These are phyloP conservation scores for Filobasidium floriforme DNA, from an alignment of 768 basidiomycete species.

Conservation along the genomic window DNA sequence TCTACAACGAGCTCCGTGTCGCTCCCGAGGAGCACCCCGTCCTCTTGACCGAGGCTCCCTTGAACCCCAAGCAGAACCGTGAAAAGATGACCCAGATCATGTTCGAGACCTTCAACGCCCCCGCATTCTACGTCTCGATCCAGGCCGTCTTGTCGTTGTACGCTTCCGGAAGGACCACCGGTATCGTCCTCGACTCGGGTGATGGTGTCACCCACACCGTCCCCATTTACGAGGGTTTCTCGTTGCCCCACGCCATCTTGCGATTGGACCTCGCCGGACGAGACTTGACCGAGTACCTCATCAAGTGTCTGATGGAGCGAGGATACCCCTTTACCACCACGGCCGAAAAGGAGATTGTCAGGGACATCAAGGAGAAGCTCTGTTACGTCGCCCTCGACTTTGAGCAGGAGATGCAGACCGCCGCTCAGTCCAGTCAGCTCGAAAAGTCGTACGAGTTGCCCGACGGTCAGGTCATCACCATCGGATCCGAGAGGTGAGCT, in stretches of 20 bases:
- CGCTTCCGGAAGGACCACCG: slow-evolving; percentile 88
- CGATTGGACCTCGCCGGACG: slow-evolving; percentile 87
- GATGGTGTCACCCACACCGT: slow-evolving; percentile 95
- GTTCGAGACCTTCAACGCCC: slow-evolving; percentile 92
- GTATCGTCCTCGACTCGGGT: slow-evolving; percentile 89
- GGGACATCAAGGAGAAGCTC: slow-evolving; percentile 96
- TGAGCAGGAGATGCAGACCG: slow-evolving; percentile 85
- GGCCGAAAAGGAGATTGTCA: slow-evolving; percentile 86
- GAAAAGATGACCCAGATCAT: slow-evolving; percentile 91
- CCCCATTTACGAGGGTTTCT: slow-evolving; percentile 91
- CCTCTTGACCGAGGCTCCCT: slow-evolving; percentile 80
- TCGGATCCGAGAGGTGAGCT: slow-evolving; percentile 87
- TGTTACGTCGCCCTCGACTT: slow-evolving; percentile 93
- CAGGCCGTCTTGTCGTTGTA: slow-evolving; percentile 86
- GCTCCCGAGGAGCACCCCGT: slow-evolving; percentile 89
- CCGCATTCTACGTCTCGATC: slow-evolving; percentile 85
- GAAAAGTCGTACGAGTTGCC: slow-evolving; percentile 94
- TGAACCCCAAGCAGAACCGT: slow-evolving; percentile 86
- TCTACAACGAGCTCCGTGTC: slow-evolving; percentile 91
- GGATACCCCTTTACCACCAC: slow-evolving; percentile 92
- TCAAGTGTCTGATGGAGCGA: slow-evolving; percentile 59
- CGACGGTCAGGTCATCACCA: slow-evolving; percentile 87
- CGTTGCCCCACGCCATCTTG: slow-evolving; percentile 82
- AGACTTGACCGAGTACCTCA: slow-evolving; percentile 61
- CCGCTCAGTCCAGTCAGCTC: slow-evolving; percentile 75